A percentile compares a stretch with the other conserved stretches of the same genome.
phyloP scores from a whole-genome alignment of 78 protist species.

The Bigelowiella natans region DNA sequence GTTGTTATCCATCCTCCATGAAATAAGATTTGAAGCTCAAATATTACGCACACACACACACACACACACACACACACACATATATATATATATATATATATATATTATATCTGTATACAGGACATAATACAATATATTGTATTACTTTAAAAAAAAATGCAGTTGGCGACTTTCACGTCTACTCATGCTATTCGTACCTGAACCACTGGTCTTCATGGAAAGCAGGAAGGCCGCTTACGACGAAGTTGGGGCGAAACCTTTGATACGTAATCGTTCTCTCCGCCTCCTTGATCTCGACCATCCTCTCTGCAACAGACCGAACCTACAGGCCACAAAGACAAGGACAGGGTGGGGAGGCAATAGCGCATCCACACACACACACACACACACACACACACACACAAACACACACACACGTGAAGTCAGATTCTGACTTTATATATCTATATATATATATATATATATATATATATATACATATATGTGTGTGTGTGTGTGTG shows the following conservation, averaged over 20 bases:
- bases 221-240: not conserved
- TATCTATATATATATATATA: not conserved
- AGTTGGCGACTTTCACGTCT: too few species aligned
- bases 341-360: not conserved
- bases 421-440: too few species aligned
- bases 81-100: not conserved
- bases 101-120: not conserved
- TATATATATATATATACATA: not conserved
- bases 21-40: too few species aligned
- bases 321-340: not conserved
- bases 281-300: too few species aligned
- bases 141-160: too few species aligned
- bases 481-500: not conserved
- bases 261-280: not conserved
- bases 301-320: too few species aligned
- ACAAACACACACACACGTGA: not conserved
- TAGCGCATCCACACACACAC: not conserved
- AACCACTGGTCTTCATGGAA: not conserved
- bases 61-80: not conserved
- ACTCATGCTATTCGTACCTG: too few species aligned
- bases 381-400: not conserved
- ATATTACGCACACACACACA: too few species aligned
- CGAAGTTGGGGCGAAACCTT: not conserved
- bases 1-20: too few species aligned
- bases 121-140: too few species aligned